Percentiles rank a stretch among this genome's conserved stretches.
phyloP scores from a whole-genome alignment of 2,329 filamentous ascomycete species.

The Ceratocystis albifundus region DNA sequence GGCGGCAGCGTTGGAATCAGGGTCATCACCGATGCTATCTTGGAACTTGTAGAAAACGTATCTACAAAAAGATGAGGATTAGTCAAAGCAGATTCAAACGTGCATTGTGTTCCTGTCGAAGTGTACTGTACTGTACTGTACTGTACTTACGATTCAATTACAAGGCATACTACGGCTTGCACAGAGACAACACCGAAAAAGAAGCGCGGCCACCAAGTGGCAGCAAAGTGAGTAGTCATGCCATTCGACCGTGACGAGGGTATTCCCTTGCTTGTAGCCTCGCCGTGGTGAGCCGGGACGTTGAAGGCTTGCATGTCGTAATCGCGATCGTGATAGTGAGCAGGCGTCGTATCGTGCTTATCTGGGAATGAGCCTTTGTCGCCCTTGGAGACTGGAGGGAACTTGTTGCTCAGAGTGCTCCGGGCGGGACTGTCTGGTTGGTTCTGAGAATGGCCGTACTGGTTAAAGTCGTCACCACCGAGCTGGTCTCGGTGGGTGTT shows the following conservation, averaged over 20 bases:
- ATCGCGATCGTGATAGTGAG: constrained; percentile 17
- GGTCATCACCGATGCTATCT: constrained; percentile 38
- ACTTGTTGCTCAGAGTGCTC: constrained; percentile 20
- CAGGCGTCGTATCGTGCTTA: constrained; percentile 17
- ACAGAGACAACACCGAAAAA: constrained; percentile 64
- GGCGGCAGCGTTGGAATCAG: constrained; percentile 32
- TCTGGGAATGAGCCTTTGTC: constrained; percentile 18
- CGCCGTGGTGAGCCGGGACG: constrained; percentile 11
- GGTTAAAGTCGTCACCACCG: constrained; percentile 24
- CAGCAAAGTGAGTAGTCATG: constrained; percentile 56
- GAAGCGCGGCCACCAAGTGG: constrained; percentile 74
- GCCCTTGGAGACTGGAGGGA: constrained; percentile 13
- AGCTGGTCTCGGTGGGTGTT: constrained; percentile 23
- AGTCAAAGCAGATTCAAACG: not conserved
- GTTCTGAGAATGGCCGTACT: constrained; percentile 22
- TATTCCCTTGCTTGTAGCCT: constrained; percentile 1
- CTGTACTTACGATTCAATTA: constrained; percentile 67
- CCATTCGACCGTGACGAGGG: constrained; percentile 15
- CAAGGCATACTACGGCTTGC: constrained; percentile 71
- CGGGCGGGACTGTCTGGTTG: constrained; percentile 23
- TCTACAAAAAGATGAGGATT: constrained; percentile 34
- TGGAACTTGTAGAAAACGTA: constrained; percentile 89
- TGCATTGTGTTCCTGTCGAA: not conserved
- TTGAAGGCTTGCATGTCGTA: constrained; percentile 18
- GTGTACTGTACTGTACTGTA: constrained; percentile 30